Percentiles rank a stretch among this genome's conserved stretches.
These are phyloP conservation scores for Chionographis japonica DNA, from an alignment of 106 monocot species.

Conservation along the genomic window DNA sequence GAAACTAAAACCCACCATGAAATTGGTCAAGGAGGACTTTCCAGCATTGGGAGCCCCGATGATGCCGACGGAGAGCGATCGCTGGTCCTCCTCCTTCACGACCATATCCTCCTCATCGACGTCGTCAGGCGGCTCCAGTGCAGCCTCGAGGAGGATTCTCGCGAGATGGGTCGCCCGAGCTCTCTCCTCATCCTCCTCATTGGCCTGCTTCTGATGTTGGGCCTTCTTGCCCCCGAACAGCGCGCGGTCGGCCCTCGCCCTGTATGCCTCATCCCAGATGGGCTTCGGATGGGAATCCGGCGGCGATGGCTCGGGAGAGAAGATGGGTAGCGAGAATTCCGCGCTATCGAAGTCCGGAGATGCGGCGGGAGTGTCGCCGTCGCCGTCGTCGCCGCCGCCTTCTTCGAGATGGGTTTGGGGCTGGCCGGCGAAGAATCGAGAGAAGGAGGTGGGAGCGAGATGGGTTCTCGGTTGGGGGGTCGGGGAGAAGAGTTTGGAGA, in stretches of 20 bases:
- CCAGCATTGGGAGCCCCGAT: constrained; percentile 97
- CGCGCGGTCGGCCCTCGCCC: constrained; percentile 59
- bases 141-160: constrained; percentile 60
- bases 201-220: constrained; percentile 1
- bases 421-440: constrained; percentile 13
- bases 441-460: constrained; percentile 10
- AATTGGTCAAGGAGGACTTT: constrained; percentile 83
- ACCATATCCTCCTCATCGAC: constrained; percentile 22
- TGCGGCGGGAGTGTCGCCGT: constrained; percentile 4
- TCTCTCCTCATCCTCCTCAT: constrained; percentile 27
- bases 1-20: constrained; percentile 44
- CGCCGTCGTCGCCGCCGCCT: constrained; percentile 11
- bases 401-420: constrained; percentile 6
- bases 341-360: constrained; percentile 52
- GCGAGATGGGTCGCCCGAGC: constrained; percentile 55
- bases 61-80: constrained; percentile 81
- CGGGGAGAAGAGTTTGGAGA: constrained; percentile 3
- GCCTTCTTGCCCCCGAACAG: constrained; percentile 35
- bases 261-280: constrained; percentile 49
- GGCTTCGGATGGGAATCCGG: constrained; percentile 1
- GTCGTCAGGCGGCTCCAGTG: constrained; percentile 55
- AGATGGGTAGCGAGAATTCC: constrained; percentile 24
- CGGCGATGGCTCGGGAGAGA: background rate
- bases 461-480: background rate
- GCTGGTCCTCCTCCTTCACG: constrained; percentile 84